A percentile compares a stretch with the other conserved stretches of the same genome.
These are phyloP conservation scores for Cystobasidium sp. DNA, from an alignment of 1,284 basidiomycete genomes.

Conservation along the genomic window DNA sequence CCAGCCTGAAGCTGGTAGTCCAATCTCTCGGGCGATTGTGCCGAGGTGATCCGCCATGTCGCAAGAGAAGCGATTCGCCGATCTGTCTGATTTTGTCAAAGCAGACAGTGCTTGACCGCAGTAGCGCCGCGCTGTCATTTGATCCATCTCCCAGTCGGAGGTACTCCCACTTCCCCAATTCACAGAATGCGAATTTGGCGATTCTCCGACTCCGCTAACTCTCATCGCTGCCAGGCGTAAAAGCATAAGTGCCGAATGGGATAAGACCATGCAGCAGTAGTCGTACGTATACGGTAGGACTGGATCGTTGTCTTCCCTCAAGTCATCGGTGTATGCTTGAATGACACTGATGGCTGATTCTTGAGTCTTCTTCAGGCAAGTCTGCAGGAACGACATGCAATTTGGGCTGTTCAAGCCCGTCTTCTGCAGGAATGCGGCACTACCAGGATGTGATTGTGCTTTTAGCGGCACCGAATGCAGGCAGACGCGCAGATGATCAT, in stretches of 20 bases:
- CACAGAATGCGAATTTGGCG: constrained; percentile 5
- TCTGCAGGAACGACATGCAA: constrained; percentile 13
- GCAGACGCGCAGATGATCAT: constrained; percentile 18
- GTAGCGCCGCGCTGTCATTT: constrained; percentile 12
- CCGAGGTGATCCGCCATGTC: constrained; percentile 22
- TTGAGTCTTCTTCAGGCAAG: constrained; percentile 15
- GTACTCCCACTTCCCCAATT: neutral
- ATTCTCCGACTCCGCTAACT: constrained; percentile 14
- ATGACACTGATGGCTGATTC: constrained; percentile 17
- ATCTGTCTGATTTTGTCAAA: constrained; percentile 10
- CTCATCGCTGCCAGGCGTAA: constrained; percentile 12
- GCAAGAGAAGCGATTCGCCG: constrained; percentile 18
- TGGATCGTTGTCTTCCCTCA: constrained; percentile 14
- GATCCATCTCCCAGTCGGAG: constrained; percentile 22
- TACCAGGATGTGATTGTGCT: constrained; percentile 9
- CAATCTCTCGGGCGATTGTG: constrained; percentile 18
- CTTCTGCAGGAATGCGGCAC: constrained; percentile 9
- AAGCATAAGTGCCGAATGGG: constrained; percentile 12
- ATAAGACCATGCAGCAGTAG: constrained; percentile 14
- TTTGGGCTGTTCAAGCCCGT: neutral
- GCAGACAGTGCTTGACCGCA: constrained; percentile 20
- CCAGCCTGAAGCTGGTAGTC: constrained; percentile 11
- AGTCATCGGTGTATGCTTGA: constrained; percentile 22
- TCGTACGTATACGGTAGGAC: constrained; percentile 16
- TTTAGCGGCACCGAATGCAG: constrained; percentile 24